A percentile compares a stretch with the other conserved stretches of the same genome.
Evolutionary conservation across 164 flowering plant genomes (phyloP).

Genomic region (Macadamia tetraphylla): DNA sequence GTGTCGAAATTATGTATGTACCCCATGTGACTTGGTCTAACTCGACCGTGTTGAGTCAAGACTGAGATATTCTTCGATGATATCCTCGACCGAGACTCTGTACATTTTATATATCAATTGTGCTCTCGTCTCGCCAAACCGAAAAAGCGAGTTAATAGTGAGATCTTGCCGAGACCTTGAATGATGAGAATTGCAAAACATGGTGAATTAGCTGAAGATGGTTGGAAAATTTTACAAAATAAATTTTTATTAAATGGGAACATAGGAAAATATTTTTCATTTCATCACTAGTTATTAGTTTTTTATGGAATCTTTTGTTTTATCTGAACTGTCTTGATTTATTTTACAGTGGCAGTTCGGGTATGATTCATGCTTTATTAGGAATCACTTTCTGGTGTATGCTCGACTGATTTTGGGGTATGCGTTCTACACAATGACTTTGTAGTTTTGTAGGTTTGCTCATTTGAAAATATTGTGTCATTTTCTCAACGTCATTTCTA

Average conservation of each 20-base stretch:
- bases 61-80: too few species aligned
- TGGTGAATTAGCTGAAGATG: too few species aligned
- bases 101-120: too few species aligned
- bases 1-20: too few species aligned
- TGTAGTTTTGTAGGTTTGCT: background rate
- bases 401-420: slow-evolving; percentile 80
- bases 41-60: too few species aligned
- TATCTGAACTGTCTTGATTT: slow-evolving; percentile 10
- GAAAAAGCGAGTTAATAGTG: too few species aligned
- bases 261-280: background rate
- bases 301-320: background rate
- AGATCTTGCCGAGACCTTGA: too few species aligned
- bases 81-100: too few species aligned
- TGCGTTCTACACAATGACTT: slow-evolving; percentile 4
- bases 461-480: background rate
- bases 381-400: slow-evolving; percentile 73
- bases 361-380: slow-evolving; percentile 84
- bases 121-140: too few species aligned
- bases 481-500: slow-evolving; percentile 14
- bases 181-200: too few species aligned
- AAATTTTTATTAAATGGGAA: background rate
- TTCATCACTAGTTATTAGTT: background rate
- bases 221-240: too few species aligned
- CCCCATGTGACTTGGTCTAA: too few species aligned
- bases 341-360: slow-evolving; percentile 94